These are phyloP conservation scores for Zymoseptoria pseudotritici DNA, from an alignment of 2,329 filamentous ascomycete species.

Conservation along the genomic window DNA sequence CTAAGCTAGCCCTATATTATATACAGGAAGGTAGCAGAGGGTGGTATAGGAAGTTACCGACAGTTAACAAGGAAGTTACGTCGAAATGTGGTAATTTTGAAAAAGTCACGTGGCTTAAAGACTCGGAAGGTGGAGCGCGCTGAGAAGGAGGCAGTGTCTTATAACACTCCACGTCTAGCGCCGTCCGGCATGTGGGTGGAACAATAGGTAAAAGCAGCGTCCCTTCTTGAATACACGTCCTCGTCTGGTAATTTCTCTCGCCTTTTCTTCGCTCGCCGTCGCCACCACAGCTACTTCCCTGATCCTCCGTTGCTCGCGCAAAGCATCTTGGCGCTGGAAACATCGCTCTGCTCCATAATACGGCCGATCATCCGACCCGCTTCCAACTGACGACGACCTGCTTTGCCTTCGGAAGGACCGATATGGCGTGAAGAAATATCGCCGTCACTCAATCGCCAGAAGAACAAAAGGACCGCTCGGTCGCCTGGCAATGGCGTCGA, in stretches of 20 bases:
- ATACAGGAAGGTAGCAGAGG: too few relatives aligned
- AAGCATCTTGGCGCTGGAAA: not conserved
- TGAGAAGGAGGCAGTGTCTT: too few relatives aligned
- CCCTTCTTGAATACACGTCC: not conserved
- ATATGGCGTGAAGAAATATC: not conserved
- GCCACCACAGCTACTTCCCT: not conserved
- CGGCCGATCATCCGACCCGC: not conserved
- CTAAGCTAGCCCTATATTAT: too few relatives aligned
- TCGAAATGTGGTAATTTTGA: too few relatives aligned
- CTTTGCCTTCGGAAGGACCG: slow-evolving; percentile 2
- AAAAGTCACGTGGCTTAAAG: too few relatives aligned
- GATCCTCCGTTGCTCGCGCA: not conserved
- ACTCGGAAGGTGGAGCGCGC: too few relatives aligned
- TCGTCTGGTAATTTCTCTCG: not conserved
- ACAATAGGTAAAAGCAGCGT: not conserved
- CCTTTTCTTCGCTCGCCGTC: not conserved
- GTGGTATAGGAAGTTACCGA: too few relatives aligned
- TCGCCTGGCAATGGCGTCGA: not conserved
- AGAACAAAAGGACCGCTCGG: not conserved
- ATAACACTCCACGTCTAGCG: not conserved
- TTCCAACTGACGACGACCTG: not conserved
- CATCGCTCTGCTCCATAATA: slow-evolving; percentile 3
- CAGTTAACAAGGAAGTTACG: too few relatives aligned
- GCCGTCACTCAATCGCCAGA: not conserved
- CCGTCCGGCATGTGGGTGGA: not conserved